Conservation (phyloP, 2,329 filamentous ascomycete species). For the Epichloe aotearoae region DNA sequence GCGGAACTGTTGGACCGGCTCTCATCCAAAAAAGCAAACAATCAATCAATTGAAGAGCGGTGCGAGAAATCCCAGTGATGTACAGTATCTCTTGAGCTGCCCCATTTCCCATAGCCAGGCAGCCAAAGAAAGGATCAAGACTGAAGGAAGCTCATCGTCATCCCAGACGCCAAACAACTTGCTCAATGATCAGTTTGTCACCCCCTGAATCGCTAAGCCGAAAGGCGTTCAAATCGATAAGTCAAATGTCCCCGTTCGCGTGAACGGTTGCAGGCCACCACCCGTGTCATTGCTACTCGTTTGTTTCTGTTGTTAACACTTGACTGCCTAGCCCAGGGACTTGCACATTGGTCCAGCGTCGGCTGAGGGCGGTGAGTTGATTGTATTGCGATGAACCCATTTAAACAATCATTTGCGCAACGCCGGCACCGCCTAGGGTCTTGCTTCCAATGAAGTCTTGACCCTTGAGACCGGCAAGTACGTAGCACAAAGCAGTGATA, state of each 20-base stretch:
- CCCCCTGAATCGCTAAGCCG: neutral
- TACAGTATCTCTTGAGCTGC: neutral
- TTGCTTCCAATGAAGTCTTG: conserved; percentile 88
- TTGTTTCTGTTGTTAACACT: neutral
- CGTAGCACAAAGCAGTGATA: conserved; percentile 69
- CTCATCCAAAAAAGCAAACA: neutral
- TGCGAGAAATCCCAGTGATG: neutral
- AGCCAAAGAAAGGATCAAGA: conserved; percentile 4
- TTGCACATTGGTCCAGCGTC: neutral
- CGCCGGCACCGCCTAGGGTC: conserved; percentile 83
- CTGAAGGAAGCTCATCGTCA: conserved; percentile 14
- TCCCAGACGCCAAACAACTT: conserved; percentile 18
- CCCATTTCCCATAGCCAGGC: neutral
- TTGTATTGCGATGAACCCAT: neutral
- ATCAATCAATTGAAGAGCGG: neutral
- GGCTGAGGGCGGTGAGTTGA: neutral
- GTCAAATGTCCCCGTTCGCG: neutral
- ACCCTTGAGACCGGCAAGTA: conserved; percentile 63
- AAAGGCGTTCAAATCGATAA: neutral
- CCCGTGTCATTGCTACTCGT: neutral
- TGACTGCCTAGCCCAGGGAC: neutral
- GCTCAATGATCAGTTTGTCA: conserved; percentile 10
- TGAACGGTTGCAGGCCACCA: neutral
- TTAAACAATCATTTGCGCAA: conserved; percentile 96
- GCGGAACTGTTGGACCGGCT: neutral